Evolutionary conservation across 148 eudicot species (phyloP).

Genomic region (Heliamphora exappendiculata): DNA sequence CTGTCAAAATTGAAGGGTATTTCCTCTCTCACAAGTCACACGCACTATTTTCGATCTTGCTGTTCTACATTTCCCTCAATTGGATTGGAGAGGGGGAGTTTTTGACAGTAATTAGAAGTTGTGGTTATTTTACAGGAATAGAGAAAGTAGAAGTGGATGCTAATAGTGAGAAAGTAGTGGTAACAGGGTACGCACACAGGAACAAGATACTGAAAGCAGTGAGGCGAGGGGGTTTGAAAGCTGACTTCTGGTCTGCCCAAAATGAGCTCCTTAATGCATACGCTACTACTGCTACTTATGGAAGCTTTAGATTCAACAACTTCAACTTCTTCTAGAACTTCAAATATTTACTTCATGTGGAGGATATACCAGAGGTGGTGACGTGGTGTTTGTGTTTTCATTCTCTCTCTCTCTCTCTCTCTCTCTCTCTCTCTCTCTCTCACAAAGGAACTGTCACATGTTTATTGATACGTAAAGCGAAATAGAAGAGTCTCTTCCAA

Average conservation of each 20-base stretch:
- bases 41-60: background rate
- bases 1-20: conserved; percentile 26
- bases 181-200: conserved; percentile 26
- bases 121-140: conserved; percentile 15
- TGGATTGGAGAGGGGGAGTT: background rate
- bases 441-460: background rate
- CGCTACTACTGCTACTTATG: conserved; percentile 10
- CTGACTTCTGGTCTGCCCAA: conserved; percentile 33
- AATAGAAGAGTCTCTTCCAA: conserved; percentile 1
- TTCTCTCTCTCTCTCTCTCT: background rate
- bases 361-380: background rate
- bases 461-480: conserved; percentile 4
- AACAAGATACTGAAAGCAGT: conserved; percentile 31
- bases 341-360: background rate
- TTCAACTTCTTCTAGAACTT: conserved; percentile 18
- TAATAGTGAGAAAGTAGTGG: conserved; percentile 25
- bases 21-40: background rate
- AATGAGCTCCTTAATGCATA: conserved; percentile 29
- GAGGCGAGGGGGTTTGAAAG: conserved; percentile 26
- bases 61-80: background rate
- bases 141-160: conserved; percentile 33
- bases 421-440: background rate
- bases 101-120: background rate
- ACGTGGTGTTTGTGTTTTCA: background rate
- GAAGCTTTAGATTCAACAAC: conserved; percentile 26